Conservation (phyloP, 805 yeast genomes). For the Candida piceae region DNA sequence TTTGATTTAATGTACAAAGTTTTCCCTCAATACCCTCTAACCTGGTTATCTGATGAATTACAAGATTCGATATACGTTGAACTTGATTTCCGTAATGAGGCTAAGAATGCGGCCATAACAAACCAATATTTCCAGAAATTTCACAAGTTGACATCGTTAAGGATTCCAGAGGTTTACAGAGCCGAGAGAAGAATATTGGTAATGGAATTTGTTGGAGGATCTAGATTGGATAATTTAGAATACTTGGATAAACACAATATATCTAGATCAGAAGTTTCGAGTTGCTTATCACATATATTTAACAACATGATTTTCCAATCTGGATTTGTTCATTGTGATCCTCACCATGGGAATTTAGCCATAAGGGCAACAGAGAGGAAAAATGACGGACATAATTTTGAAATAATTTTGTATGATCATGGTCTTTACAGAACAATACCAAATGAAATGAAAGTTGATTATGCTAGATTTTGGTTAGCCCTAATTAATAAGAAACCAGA, state of each 20-base stretch:
- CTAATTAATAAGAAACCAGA: conserved; percentile 64
- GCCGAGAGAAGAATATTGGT: conserved; percentile 70
- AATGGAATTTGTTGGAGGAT: conserved; percentile 84
- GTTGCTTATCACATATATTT: conserved; percentile 85
- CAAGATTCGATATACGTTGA: conserved; percentile 86
- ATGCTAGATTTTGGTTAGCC: conserved; percentile 91
- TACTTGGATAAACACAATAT: conserved; percentile 61
- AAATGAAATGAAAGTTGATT: conserved; percentile 67
- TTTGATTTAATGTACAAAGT: conserved; percentile 68
- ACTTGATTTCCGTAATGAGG: conserved; percentile 83
- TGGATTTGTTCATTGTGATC: conserved; percentile 92
- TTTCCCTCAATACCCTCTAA: conserved; percentile 90
- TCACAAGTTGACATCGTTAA: conserved; percentile 61
- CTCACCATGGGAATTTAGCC: conserved; percentile 96
- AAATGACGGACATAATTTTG: conserved; percentile 63
- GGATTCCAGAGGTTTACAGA: conserved; percentile 67
- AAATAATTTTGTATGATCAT: conserved; percentile 88
- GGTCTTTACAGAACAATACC: conserved; percentile 89
- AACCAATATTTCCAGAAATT: conserved; percentile 56
- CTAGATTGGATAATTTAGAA: conserved; percentile 70
- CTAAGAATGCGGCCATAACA: conserved; percentile 71
- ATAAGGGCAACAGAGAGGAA: conserved; percentile 44
- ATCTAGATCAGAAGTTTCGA: conserved; percentile 70
- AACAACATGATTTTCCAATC: conserved; percentile 95
- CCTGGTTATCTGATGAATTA: conserved; percentile 95